phyloP scores from a whole-genome alignment of 768 basidiomycete species.

The Lactarius deliciosus region DNA sequence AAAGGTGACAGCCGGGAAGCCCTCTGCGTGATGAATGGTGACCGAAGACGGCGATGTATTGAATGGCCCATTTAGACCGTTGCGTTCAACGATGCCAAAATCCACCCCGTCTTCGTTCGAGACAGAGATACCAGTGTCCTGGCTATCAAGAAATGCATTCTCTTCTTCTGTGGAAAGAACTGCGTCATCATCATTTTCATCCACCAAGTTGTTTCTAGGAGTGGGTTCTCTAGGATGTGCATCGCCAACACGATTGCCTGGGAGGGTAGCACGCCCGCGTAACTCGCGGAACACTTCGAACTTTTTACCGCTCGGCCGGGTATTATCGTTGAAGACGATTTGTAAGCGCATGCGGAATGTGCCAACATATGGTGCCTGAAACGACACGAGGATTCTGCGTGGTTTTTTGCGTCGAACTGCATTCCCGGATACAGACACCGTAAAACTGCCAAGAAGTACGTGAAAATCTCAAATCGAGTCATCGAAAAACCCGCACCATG shows the following conservation, averaged over 20 bases:
- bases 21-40: slow-evolving; percentile 25
- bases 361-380: slow-evolving; percentile 9
- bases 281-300: slow-evolving; percentile 14
- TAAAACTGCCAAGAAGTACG: slow-evolving; percentile 3
- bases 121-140: slow-evolving; percentile 45
- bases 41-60: slow-evolving; percentile 7
- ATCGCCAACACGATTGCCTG: neutral
- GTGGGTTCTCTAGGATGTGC: neutral
- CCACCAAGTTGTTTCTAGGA: neutral
- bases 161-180: slow-evolving; percentile 5
- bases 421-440: neutral
- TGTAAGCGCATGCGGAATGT: neutral
- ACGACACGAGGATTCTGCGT: slow-evolving; percentile 7
- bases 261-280: neutral
- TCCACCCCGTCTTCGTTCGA: slow-evolving; percentile 41
- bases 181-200: neutral
- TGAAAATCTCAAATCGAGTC: neutral
- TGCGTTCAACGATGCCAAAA: slow-evolving; percentile 49
- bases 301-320: neutral
- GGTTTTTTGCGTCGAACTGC: neutral
- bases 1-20: slow-evolving; percentile 21
- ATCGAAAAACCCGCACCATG: slow-evolving; percentile 6
- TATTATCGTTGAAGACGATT: slow-evolving; percentile 10
- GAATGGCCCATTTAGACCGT: slow-evolving; percentile 32
- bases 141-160: slow-evolving; percentile 41